Evolutionary conservation across 768 basidiomycete genomes (phyloP).

Genomic region (Agaricus blazei): DNA sequence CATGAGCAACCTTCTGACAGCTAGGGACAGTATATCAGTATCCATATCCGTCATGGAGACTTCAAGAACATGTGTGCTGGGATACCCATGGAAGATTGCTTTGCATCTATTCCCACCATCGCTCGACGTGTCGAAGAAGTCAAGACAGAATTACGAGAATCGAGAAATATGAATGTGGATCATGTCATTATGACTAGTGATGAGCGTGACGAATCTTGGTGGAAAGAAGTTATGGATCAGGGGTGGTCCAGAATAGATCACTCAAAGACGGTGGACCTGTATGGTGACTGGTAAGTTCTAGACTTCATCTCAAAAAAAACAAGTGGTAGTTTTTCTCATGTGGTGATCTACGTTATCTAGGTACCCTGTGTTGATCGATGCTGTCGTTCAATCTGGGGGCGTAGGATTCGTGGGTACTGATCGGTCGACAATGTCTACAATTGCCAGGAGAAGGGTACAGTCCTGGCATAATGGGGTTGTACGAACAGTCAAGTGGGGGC

Average conservation of each 20-base stretch:
- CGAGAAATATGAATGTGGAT: conserved; percentile 39
- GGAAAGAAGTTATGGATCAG: conserved; percentile 40
- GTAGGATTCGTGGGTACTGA: conserved; percentile 71
- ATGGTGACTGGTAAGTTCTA: conserved; percentile 43
- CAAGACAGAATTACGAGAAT: conserved; percentile 38
- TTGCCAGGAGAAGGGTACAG: conserved; percentile 62
- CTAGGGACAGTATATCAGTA: conserved; percentile 42
- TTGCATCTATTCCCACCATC: conserved; percentile 48
- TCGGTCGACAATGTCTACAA: conserved; percentile 62
- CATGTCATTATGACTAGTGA: conserved; percentile 65
- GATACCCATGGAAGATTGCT: conserved; percentile 38
- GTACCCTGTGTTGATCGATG: conserved; percentile 73
- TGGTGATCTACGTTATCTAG: conserved; percentile 23
- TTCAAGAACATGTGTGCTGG: conserved; percentile 44
- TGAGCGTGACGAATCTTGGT: conserved; percentile 53
- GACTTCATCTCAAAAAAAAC: background rate
- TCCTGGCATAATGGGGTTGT: conserved; percentile 58
- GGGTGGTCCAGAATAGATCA: conserved; percentile 55
- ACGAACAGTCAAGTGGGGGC: conserved; percentile 56
- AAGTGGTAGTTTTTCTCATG: background rate
- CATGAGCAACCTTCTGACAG: background rate
- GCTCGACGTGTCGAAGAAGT: conserved; percentile 53
- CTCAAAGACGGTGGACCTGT: conserved; percentile 36
- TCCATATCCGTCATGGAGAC: conserved; percentile 55
- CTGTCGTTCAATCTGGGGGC: conserved; percentile 63